Conservation (phyloP, 345 rosid species). For the Trapa incisa region DNA sequence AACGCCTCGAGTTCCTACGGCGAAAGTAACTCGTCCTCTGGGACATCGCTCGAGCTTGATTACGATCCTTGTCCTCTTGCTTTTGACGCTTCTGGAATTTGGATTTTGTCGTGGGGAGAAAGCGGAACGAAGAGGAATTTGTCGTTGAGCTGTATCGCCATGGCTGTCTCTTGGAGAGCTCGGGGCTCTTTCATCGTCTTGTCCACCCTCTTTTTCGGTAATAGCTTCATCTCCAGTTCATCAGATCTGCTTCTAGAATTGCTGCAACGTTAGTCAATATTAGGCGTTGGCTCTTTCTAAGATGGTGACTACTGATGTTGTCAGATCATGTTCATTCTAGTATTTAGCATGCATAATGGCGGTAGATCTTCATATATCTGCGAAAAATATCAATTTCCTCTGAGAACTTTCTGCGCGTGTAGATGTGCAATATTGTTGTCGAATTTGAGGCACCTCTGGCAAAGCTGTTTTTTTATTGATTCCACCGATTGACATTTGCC, state of each 20-base stretch:
- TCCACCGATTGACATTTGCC: neutral
- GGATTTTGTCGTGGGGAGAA: neutral
- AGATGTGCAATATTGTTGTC: neutral
- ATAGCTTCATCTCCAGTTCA: conserved; percentile 8
- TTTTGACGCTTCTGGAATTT: neutral
- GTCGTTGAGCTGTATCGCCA: conserved; percentile 12
- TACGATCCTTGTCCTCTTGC: neutral
- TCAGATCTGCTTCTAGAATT: conserved; percentile 3
- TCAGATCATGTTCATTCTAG: neutral
- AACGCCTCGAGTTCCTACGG: neutral
- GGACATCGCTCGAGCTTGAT: neutral
- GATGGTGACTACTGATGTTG: neutral
- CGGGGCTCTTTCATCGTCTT: conserved; percentile 30
- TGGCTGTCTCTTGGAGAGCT: conserved; percentile 51
- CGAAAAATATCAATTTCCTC: neutral
- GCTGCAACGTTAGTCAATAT: conserved; percentile 1
- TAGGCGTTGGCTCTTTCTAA: conserved; percentile 38
- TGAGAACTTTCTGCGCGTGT: neutral
- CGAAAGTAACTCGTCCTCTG: neutral
- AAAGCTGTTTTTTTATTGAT: no score
- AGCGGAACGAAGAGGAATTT: neutral
- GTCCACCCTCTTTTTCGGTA: conserved; percentile 45
- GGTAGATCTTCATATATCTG: neutral
- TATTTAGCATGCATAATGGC: neutral
- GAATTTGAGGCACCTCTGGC: neutral